Conservation (phyloP, 257 asterid species). For the Craterostigma plantagineum region DNA sequence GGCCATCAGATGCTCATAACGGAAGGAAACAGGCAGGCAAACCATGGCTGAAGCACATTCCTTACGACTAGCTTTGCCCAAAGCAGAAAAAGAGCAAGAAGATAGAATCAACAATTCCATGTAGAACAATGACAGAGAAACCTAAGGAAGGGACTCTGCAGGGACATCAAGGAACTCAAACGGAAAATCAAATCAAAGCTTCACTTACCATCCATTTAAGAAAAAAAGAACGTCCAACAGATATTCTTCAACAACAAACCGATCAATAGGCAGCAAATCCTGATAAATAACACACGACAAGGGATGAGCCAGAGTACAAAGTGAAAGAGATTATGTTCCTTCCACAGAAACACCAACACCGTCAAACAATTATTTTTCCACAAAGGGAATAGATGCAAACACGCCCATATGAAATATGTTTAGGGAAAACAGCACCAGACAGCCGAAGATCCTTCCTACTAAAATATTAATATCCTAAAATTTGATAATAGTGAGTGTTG, state of each 20-base stretch:
- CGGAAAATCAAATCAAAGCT: conserved; percentile 5
- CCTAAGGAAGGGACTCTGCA: background rate
- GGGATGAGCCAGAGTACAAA: background rate
- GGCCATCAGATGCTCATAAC: conserved; percentile 97
- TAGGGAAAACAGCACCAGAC: too few relatives aligned
- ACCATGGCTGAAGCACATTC: conserved; percentile 97
- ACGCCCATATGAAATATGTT: too few relatives aligned
- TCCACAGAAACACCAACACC: background rate
- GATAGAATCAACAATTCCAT: background rate
- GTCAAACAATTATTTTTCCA: too few relatives aligned
- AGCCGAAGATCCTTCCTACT: too few relatives aligned
- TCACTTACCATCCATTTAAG: conserved; percentile 94
- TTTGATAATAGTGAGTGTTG: too few relatives aligned
- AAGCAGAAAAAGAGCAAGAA: conserved; percentile 22
- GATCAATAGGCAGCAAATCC: conserved; percentile 87
- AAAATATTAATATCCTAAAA: too few relatives aligned
- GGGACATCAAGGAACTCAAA: too few relatives aligned
- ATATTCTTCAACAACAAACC: conserved; percentile 90
- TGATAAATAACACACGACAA: conserved; percentile 18
- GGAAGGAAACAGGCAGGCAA: conserved; percentile 91
- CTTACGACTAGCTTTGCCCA: conserved; percentile 98
- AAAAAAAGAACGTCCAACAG: conserved; percentile 76
- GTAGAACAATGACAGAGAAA: background rate
- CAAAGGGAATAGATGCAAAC: too few relatives aligned
- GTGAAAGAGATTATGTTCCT: background rate